Percentiles rank a stretch among this genome's conserved stretches.
These are phyloP conservation scores for Rhodamnia rubescens DNA, from an alignment of 345 rosid genomes.

Conservation along the genomic window DNA sequence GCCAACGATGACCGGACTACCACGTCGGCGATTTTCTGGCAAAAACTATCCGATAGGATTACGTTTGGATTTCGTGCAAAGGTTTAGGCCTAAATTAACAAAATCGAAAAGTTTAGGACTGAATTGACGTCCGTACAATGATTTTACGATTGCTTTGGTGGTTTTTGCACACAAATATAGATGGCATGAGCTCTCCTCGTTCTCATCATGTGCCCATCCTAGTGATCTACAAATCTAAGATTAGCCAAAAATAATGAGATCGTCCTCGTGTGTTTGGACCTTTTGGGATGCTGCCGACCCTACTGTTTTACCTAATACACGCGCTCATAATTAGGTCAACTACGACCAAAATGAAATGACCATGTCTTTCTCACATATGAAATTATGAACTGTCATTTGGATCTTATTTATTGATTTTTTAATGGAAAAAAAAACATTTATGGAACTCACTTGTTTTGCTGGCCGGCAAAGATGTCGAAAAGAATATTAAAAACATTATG, in stretches of 20 bases:
- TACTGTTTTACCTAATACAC: background rate
- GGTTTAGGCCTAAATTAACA: too few species aligned
- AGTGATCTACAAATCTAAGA: background rate
- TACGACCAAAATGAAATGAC: background rate
- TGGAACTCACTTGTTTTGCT: background rate
- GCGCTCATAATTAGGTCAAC: background rate
- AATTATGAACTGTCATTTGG: background rate
- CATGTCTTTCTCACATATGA: background rate
- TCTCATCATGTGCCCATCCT: background rate
- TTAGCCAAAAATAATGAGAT: slow-evolving; percentile 23
- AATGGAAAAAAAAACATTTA: too few species aligned
- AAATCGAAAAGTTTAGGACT: too few species aligned
- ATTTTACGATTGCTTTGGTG: too few species aligned
- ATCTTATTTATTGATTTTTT: background rate
- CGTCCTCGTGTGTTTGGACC: background rate
- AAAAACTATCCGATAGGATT: too few species aligned
- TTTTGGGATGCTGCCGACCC: background rate
- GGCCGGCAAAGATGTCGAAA: background rate
- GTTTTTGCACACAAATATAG: background rate
- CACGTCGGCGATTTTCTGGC: too few species aligned
- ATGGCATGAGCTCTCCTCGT: background rate
- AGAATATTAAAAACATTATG: background rate
- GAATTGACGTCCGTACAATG: too few species aligned
- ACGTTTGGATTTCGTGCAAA: too few species aligned
- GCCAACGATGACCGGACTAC: too few species aligned